phyloP scores from a whole-genome alignment of 768 basidiomycete species.

The Postia placenta region DNA sequence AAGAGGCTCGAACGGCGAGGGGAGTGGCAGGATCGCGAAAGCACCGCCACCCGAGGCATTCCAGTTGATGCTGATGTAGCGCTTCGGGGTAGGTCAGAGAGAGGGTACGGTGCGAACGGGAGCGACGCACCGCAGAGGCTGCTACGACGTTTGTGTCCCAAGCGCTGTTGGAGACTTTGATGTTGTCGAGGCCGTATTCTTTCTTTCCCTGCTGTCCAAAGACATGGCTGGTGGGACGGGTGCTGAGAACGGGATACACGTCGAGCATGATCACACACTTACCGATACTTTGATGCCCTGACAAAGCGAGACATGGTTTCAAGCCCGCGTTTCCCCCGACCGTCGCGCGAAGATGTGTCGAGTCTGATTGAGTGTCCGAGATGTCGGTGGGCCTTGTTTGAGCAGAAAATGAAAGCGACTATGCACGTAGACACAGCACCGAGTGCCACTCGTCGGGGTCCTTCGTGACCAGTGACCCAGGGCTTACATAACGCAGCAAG shows the following conservation, averaged over 20 bases:
- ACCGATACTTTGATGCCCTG: conserved; percentile 20
- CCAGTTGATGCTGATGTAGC: conserved; percentile 92
- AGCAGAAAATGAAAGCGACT: too few relatives aligned
- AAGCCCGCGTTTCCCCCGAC: too few relatives aligned
- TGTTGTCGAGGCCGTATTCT: conserved; percentile 72
- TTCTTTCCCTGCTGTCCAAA: conserved; percentile 87
- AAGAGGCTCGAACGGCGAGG: conserved; percentile 56
- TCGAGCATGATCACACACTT: not conserved
- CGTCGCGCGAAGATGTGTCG: too few relatives aligned
- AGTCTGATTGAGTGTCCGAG: too few relatives aligned
- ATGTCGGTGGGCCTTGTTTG: too few relatives aligned
- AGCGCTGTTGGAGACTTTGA: conserved; percentile 83
- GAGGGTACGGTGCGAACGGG: conserved; percentile 4
- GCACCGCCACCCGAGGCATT: conserved; percentile 89
- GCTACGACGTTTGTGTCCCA: conserved; percentile 95
- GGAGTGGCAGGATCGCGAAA: conserved; percentile 88
- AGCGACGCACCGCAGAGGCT: conserved; percentile 66
- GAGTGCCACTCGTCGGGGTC: too few relatives aligned
- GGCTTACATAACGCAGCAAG: too few relatives aligned
- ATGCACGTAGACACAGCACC: too few relatives aligned
- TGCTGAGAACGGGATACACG: too few relatives aligned
- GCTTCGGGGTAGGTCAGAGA: conserved; percentile 9
- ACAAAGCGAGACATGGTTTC: conserved; percentile 22
- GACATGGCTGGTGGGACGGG: conserved; percentile 87
- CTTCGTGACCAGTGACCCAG: too few relatives aligned